phyloP scores from a whole-genome alignment of 306 rosid genomes.

The Oemleria cerasiformis region DNA sequence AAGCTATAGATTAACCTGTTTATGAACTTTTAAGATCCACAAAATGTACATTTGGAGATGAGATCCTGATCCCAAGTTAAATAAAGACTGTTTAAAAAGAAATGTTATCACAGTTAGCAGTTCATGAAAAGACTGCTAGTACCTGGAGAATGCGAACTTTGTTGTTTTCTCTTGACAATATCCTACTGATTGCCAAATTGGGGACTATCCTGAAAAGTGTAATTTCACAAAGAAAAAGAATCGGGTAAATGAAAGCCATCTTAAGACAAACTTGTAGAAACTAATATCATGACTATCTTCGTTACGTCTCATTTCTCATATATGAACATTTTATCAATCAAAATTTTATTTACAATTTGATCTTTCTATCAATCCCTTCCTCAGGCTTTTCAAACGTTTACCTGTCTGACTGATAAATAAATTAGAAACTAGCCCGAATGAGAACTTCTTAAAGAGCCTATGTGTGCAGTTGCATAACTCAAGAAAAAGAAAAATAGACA shows the following conservation, averaged over 20 bases:
- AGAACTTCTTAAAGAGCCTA: background rate
- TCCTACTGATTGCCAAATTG: constrained; percentile 86
- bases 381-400: background rate
- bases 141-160: constrained; percentile 99
- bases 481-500: constrained; percentile 8
- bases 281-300: background rate
- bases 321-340: background rate
- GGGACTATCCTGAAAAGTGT: constrained; percentile 77
- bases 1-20: background rate
- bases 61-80: background rate
- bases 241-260: constrained; percentile 22
- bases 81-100: background rate
- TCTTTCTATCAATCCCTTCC: background rate
- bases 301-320: background rate
- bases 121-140: constrained; percentile 4
- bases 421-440: background rate
- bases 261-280: constrained; percentile 5
- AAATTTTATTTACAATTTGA: background rate
- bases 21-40: constrained; percentile 3
- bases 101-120: background rate
- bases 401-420: background rate
- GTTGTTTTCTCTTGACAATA: constrained; percentile 85
- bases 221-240: constrained; percentile 12
- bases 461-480: background rate
- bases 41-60: background rate